Evolutionary conservation across 164 flowering plant species (phyloP).

Genomic region (Aristolochia fimbriata): DNA sequence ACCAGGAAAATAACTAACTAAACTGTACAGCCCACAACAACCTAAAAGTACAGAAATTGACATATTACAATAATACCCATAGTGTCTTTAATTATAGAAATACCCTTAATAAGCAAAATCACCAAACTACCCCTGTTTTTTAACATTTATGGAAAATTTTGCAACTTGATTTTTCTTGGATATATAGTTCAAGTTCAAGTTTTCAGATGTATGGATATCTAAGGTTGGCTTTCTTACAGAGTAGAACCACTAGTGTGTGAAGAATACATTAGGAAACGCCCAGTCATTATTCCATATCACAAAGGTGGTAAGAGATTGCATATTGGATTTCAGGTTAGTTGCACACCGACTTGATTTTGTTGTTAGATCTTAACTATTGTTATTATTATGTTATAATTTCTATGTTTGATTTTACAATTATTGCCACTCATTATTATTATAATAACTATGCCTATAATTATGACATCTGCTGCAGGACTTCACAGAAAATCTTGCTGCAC

Average conservation of each 20-base stretch:
- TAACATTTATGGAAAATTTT: too few relatives aligned
- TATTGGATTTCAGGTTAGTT: conserved; percentile 73
- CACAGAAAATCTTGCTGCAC: conserved; percentile 62
- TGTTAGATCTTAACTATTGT: too few relatives aligned
- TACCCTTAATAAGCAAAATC: too few relatives aligned
- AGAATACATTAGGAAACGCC: conserved; percentile 58
- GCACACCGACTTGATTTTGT: too few relatives aligned
- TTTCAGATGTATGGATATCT: conserved; percentile 20
- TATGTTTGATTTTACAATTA: too few relatives aligned
- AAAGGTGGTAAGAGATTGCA: conserved; percentile 93
- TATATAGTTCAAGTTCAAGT: conserved; percentile 13
- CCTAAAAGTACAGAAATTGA: too few relatives aligned
- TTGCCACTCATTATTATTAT: neutral
- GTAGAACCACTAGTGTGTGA: conserved; percentile 90
- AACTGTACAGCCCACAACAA: too few relatives aligned
- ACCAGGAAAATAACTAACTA: too few relatives aligned
- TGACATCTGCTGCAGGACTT: conserved; percentile 52
- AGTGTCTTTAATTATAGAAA: too few relatives aligned
- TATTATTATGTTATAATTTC: too few relatives aligned
- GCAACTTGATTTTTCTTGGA: neutral
- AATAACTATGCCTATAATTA: neutral
- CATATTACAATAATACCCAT: too few relatives aligned
- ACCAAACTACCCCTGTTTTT: too few relatives aligned
- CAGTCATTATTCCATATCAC: conserved; percentile 88
- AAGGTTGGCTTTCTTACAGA: conserved; percentile 42